Evolutionary conservation across 805 yeast species (phyloP).

Genomic region (Zygoascus bituminiphila): DNA sequence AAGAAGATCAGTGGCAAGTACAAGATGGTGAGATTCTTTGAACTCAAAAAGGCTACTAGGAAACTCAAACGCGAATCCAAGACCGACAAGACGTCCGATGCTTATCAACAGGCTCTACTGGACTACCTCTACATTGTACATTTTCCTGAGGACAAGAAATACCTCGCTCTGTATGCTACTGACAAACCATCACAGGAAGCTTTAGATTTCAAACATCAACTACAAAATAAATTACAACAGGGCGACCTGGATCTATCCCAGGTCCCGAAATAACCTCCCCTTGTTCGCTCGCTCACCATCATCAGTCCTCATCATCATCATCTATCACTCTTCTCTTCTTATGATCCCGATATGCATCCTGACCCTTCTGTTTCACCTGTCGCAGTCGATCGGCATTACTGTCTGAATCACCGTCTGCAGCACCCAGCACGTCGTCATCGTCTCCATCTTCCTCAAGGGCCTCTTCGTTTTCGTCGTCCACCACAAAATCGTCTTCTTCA

Average conservation of each 20-base stretch:
- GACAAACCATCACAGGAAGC: conserved; percentile 6
- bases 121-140: conserved; percentile 69
- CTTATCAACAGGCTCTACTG: conserved; percentile 40
- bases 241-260: conserved; percentile 3
- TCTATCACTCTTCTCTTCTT: conserved; percentile 26
- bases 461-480: conserved; percentile 27
- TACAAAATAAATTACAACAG: conserved; percentile 13
- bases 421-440: conserved; percentile 29
- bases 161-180: conserved; percentile 56
- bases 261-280: neutral
- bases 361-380: conserved; percentile 25
- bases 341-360: conserved; percentile 16
- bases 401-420: conserved; percentile 29
- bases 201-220: conserved; percentile 9
- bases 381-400: conserved; percentile 26
- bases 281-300: neutral
- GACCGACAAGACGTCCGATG: conserved; percentile 57
- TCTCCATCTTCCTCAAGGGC: conserved; percentile 24
- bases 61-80: conserved; percentile 63
- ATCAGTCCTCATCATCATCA: conserved; percentile 21
- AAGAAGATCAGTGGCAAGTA: conserved; percentile 60
- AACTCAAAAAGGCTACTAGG: conserved; percentile 75
- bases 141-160: conserved; percentile 74
- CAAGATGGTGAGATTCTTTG: conserved; percentile 91
- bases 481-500: conserved; percentile 33